Evolutionary conservation across 2,329 filamentous ascomycete genomes (phyloP), one percentile per base, ranked within the genome.

Genomic region (Monilinia polystroma): DNA sequence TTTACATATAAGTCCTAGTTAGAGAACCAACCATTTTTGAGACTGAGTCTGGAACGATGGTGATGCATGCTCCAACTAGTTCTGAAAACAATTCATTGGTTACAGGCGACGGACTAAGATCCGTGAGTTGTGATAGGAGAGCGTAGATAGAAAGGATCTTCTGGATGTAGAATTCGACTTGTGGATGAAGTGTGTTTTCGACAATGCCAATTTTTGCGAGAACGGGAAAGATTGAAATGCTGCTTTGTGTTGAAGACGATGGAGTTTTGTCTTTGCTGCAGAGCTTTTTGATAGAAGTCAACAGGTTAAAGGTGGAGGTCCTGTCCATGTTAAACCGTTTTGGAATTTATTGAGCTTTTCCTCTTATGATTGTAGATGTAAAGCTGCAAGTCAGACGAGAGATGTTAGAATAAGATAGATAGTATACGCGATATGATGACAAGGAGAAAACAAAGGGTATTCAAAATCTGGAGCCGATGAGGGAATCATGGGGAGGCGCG

Each of bases 11-110:
- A 49, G 14, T 12, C 2, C 3, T 14, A 12, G 12, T 43, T 0
- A 18, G 8, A 6, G 18, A 35, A 43, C 55, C 45, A 26, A 66
- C 64, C 12, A 32, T 5, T 32, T 38, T 51, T 53, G 64, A 66
- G 35, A 35, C 35, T 1, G 26, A 41, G 26, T n/a, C 57, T 32
- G 64, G 55, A 43, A 66, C 26, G n/a, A 66, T 32, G 2, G 23
- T 38, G 26, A 75, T 76, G 68, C 79, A 80, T 3, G 80, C 67
- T 0, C 68, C 66, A 2, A 81, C 79, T 1, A 81, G 72, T 1
- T 75, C 72, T 1, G 74, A 75, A 57, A 81, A 77, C 0, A 79
- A 68, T 2, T 23, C 63, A 63, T 81, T 79, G 56, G 79, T 70
- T 29, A 70, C 64, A 0, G 72, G 63, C 20, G 74, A 72, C 1